Base-by-base conservation (phyloP, 1,284 basidiomycete species). In the Ceratobasidium sp. region DNA sequence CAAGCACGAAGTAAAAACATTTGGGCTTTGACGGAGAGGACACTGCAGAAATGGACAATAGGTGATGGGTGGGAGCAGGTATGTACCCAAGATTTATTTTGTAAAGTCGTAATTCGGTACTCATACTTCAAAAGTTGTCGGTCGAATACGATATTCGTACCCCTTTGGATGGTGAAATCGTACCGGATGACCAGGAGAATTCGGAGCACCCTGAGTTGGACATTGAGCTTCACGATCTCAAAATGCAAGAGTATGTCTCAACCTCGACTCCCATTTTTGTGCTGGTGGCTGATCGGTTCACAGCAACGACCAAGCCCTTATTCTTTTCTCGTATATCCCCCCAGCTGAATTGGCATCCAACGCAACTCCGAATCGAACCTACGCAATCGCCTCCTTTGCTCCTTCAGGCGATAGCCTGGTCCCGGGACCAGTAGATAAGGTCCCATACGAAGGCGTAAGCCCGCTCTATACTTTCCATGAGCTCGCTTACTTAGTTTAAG, bases 401-500 rank as follows among this genome's bases (percentile, higher is more conserved):
- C 79, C 83, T 68, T 77, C 81, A n/a, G 82, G 81, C 4, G 84
- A 84, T 5, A 78, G 78, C 0, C 85, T 89, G 79, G 79, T 81
- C 34, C 84, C 89, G 9, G 81, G 85, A 37, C 82, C 82, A 14
- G 81, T 89, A 39, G 86, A 84, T 56, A 84, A 84, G 46, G 88
- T 93, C 6, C 92, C 92, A 19, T 93, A 92, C 79, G 89, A 93
- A 80, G 89, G 88, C 75, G 92, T 93, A 78, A 79, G 89, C 81
- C 27, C 79, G 22, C 6, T 69, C 5, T 24, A 24, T 66, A 29
- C 53, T 62, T 16, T 54, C 27, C 13, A 37, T 39, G 54, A 7
- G 6, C 46, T 74, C 31, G 37, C 39, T 62, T 48, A 49, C 39
- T 53, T 41, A 49, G 11, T 43, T 43, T 29, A 22, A 8, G 31